Evolutionary conservation across 163 green algal species (phyloP), one percentile per base, ranked within the genome.

Genomic region (Coccomyxa subellipsoidea): DNA sequence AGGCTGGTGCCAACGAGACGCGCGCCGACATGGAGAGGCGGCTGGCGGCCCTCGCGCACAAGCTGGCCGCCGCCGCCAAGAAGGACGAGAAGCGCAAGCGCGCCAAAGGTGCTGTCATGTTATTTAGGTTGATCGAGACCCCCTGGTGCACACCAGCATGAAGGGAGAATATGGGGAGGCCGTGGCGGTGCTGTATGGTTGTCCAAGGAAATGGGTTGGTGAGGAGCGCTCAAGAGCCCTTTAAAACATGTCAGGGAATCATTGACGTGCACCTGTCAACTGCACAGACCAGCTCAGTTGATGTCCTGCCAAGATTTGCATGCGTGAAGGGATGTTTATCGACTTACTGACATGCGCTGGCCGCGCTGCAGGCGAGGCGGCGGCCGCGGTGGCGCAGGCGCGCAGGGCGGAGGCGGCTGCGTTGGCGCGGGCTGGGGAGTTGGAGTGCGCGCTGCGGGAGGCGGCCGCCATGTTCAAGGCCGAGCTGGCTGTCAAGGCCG

Each of bases 401-500:
- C 47, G 47, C 21, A 23, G 21, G 66, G 66, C 66, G 10, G 66
- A 73, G 66, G 66, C 66, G n/a, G n/a, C 29, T 0, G 29, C 27
- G 18, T 1, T 23, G 10, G 18, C 77, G 76, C 66, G 79, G 84
- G 75, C 29, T 73, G 66, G 72, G 36, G 81, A 81, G 34, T 71
- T 90, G 27, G 87, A 90, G 78, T 39, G 27, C n/a, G 86, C 84
- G 0, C 78, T 90, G 32, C 72, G 81, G 9, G 80, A 90, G 70
- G 84, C 87, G 39, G 84, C 87, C n/a, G 69, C 73, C 8, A 75
- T 90, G 36, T 90, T 90, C 78, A 88, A 86, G 66, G 78, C 79
- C 2, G 87, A 90, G 87, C 78, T 90, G 32, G 72, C 72, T 29
- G 69, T 76, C 31, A 90, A 90, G 82, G 81, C 80, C n/a, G 77